These are phyloP conservation scores for Nemania serpens DNA, from an alignment of 2,329 filamentous ascomycete species.

Conservation along the genomic window DNA sequence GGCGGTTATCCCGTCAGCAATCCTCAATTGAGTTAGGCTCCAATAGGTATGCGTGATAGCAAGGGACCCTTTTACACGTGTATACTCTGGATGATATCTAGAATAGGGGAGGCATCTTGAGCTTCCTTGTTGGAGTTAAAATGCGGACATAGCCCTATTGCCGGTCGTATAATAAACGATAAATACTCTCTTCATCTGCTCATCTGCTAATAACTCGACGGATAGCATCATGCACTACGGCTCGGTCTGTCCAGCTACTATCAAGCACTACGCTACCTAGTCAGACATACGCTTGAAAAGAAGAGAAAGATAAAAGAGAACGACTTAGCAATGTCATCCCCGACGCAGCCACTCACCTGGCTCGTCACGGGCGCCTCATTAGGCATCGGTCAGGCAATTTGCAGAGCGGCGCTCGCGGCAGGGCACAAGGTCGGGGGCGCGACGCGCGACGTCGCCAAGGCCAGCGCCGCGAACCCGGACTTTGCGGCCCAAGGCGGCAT, in stretches of 20 bases:
- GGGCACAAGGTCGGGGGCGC: conserved; percentile 18
- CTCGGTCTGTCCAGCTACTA: conserved; percentile 5
- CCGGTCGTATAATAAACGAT: conserved; percentile 13
- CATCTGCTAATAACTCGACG: conserved; percentile 1
- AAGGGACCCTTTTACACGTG: no score
- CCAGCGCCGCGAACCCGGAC: conserved; percentile 15
- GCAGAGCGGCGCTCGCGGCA: conserved; percentile 14
- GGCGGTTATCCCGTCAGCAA: no score
- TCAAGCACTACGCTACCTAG: conserved; percentile 9
- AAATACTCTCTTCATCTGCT: conserved; percentile 16
- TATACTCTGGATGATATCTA: conserved; percentile 10
- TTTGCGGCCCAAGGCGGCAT: conserved; percentile 22
- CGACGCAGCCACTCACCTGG: conserved; percentile 21
- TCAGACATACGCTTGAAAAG: conserved; percentile 4
- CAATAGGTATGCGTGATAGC: no score
- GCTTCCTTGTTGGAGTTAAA: conserved; percentile 10
- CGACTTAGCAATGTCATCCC: conserved; percentile 15
- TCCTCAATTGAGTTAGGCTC: no score
- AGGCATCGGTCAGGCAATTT: conserved; percentile 23
- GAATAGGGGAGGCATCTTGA: conserved; percentile 17
- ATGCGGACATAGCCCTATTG: conserved; percentile 14
- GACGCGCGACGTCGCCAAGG: conserved; percentile 22
- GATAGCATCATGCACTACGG: conserved; percentile 8
- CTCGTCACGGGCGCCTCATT: conserved; percentile 24
- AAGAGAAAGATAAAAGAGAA: not conserved